Evolutionary conservation across 23 red algal species (phyloP), one percentile per base, ranked within the genome.

Genomic region (Agarophyton chilense): DNA sequence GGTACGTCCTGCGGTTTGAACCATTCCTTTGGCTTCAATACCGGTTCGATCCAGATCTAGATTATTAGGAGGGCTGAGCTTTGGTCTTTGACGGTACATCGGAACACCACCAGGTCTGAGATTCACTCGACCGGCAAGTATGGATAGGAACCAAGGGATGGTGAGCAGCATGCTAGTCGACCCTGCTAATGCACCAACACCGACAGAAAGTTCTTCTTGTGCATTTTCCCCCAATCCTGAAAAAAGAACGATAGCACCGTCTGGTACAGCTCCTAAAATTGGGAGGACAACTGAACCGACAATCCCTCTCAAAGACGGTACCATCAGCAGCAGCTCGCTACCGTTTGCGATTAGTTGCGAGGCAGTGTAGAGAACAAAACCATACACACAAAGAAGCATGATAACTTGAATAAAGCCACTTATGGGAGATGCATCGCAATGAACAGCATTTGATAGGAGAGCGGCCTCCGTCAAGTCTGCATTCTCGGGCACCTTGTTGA

Each of bases 271-370:
- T 40, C 92, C 92, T 18, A 94, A 67, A 39, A 94, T 88, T 29
- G 92, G 92, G 19, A 94, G 92, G 18, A 94, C 92, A 41, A 94
- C 84, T 1, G 92, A 94, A 46, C 92, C 92, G 55, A 94, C 92
- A 65, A 94, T 74, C 6, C 35, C 39, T 24, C 83, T 73, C 2
- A 94, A 76, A 10, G 92, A 82, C 4, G 92, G 92, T 21, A 94
- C 92, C 34, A 94, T 71, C 18, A 94, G 74, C 5, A 94, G 83
- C 41, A 94, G 40, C 78, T 94, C 92, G 51, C 57, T 73, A 25
- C 92, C 92, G 24, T 94, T 18, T 0, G 92, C 83, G 35, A 94
- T 94, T 60, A 94, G 52, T 39, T 82, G 36, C 10, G 92, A 94
- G 43, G 92, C 92, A 36, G n/a, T 82, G 50, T 44, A 94, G 0